Evolutionary conservation across 352 stramenopile species (phyloP).

Genomic region (Globisporangium barbulae): DNA sequence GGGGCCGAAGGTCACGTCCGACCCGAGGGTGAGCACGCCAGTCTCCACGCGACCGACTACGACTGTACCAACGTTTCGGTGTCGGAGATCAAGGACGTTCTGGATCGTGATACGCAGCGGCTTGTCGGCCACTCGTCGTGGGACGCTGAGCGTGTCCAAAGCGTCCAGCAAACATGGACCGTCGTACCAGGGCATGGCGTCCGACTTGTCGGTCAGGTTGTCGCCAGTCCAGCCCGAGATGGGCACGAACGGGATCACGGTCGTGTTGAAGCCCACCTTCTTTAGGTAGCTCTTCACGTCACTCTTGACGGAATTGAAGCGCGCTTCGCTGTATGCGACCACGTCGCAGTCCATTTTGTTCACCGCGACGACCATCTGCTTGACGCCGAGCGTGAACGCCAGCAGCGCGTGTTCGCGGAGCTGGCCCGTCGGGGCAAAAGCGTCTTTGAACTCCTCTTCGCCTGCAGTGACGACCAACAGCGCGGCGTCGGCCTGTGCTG

Average conservation of each 20-base stretch:
- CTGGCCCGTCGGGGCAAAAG: conserved; percentile 95
- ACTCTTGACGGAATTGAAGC: conserved; percentile 94
- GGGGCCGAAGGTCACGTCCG: conserved; percentile 90
- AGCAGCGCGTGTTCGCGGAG: conserved; percentile 95
- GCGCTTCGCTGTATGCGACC: conserved; percentile 91
- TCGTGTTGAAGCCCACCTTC: conserved; percentile 96
- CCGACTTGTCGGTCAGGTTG: conserved; percentile 95
- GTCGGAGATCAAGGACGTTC: conserved; percentile 97
- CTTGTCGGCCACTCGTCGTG: conserved; percentile 92
- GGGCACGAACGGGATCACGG: conserved; percentile 95
- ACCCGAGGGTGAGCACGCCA: conserved; percentile 94
- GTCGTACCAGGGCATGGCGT: conserved; percentile 97
- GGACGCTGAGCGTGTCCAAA: conserved; percentile 89
- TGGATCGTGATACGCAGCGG: conserved; percentile 95
- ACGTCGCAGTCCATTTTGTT: conserved; percentile 99
- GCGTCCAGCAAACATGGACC: conserved; percentile 89
- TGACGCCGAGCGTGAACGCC: conserved; percentile 96
- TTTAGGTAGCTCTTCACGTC: conserved; percentile 92
- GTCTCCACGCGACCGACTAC: conserved; percentile 97
- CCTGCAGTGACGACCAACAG: conserved; percentile 94
- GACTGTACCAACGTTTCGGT: conserved; percentile 95
- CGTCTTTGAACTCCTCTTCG: conserved; percentile 92
- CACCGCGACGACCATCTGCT: conserved; percentile 97
- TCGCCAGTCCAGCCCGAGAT: conserved; percentile 97
- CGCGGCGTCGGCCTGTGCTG: conserved; percentile 96